phyloP scores from a whole-genome alignment of 1,139 yeast species.

The Lodderomyces jiufengensis region DNA sequence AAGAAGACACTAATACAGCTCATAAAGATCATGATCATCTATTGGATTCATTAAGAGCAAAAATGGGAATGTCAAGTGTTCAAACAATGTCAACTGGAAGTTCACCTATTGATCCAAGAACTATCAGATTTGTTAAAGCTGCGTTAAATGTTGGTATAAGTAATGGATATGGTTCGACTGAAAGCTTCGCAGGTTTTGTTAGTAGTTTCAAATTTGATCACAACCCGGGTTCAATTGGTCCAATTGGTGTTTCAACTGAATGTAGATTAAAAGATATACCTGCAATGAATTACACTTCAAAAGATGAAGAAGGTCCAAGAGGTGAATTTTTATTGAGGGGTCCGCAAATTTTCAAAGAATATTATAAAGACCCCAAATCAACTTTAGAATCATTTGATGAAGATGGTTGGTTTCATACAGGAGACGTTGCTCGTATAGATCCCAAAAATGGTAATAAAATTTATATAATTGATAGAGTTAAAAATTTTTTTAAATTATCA shows the following conservation, averaged over 20 bases:
- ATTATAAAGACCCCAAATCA: constrained; percentile 39
- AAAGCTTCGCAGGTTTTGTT: constrained; percentile 42
- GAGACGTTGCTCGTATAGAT: constrained; percentile 36
- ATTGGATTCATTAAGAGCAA: constrained; percentile 24
- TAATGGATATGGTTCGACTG: constrained; percentile 48
- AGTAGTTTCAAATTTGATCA: constrained; percentile 23
- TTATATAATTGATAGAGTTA: constrained; percentile 39
- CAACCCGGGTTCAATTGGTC: constrained; percentile 41
- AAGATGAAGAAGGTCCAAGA: constrained; percentile 34
- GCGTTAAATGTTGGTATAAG: constrained; percentile 34
- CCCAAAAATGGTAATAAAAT: constrained; percentile 20
- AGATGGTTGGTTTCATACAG: constrained; percentile 50
- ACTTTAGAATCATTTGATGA: constrained; percentile 46
- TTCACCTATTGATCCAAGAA: constrained; percentile 43
- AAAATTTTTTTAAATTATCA: constrained; percentile 42
- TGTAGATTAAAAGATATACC: constrained; percentile 36
- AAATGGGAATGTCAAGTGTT: constrained; percentile 36
- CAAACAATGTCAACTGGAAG: constrained; percentile 32
- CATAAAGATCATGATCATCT: constrained; percentile 32
- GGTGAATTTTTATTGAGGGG: constrained; percentile 43
- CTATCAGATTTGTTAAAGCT: constrained; percentile 40
- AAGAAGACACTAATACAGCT: constrained; percentile 11
- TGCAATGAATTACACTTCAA: constrained; percentile 32
- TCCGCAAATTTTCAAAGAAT: constrained; percentile 35
- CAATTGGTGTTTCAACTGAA: constrained; percentile 33